These are phyloP conservation scores for Hymenoscyphus occultus DNA, from an alignment of 2,329 filamentous ascomycete species.

Conservation along the genomic window DNA sequence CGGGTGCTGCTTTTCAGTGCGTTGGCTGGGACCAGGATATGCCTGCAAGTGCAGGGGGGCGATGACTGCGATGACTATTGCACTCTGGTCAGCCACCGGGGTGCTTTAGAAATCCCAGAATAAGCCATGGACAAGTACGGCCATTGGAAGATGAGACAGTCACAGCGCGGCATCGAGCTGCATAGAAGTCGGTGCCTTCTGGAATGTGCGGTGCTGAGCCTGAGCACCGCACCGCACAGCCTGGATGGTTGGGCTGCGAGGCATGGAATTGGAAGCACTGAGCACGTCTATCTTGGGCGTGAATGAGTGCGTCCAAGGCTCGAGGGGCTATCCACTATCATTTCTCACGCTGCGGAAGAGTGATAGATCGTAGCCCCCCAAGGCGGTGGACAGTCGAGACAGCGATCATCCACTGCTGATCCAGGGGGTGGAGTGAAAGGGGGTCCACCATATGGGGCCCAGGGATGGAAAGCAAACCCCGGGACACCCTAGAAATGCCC, in stretches of 20 bases:
- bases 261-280: background rate
- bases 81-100: conserved; percentile 19
- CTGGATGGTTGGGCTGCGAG: background rate
- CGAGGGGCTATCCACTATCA: no score
- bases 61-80: conserved; percentile 12
- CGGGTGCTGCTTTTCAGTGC: conserved; percentile 19
- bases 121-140: conserved; percentile 7
- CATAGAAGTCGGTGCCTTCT: conserved; percentile 16
- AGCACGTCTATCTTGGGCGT: background rate
- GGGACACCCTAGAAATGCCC: background rate
- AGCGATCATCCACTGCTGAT: background rate
- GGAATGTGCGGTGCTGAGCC: conserved; percentile 18
- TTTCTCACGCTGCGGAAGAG: no score
- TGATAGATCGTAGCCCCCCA: background rate
- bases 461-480: background rate
- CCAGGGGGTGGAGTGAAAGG: background rate
- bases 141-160: conserved; percentile 13
- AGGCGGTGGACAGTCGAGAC: background rate
- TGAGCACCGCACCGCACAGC: background rate
- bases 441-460: background rate
- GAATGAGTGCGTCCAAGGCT: background rate
- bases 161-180: no score
- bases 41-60: conserved; percentile 6
- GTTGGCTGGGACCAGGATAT: conserved; percentile 20
- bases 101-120: conserved; percentile 9